A percentile compares a stretch with the other conserved stretches of the same genome.
phyloP scores from a whole-genome alignment of 2,329 filamentous ascomycete genomes.

The Diaporthe ilicicola region DNA sequence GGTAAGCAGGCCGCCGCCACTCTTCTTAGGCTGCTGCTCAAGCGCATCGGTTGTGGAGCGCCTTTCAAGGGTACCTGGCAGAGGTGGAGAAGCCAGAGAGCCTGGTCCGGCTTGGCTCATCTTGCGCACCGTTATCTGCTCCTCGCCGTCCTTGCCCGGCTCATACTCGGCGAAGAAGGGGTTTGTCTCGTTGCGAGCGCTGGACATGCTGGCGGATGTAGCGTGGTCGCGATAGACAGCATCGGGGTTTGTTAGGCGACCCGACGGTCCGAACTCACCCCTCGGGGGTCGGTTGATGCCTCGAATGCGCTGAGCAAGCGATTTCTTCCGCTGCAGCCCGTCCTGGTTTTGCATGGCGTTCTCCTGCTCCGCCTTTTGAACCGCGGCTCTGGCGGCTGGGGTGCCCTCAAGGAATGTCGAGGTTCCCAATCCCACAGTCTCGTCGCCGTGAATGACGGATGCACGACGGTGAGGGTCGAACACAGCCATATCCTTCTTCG shows the following conservation, averaged over 20 bases:
- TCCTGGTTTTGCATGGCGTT: slow-evolving; percentile 64
- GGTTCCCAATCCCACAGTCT: slow-evolving; percentile 85
- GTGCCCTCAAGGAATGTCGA: slow-evolving; percentile 96
- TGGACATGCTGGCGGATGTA: slow-evolving; percentile 41
- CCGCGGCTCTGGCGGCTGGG: slow-evolving; percentile 82
- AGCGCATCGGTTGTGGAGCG: slow-evolving; percentile 68
- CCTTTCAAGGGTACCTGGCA: slow-evolving; percentile 70
- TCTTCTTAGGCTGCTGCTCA: slow-evolving; percentile 46
- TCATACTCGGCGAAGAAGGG: slow-evolving; percentile 88
- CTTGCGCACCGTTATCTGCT: slow-evolving; percentile 55
- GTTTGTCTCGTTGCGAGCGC: slow-evolving; percentile 64
- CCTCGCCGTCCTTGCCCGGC: slow-evolving; percentile 62
- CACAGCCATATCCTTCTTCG: slow-evolving; percentile 55
- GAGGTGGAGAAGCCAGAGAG: slow-evolving; percentile 62
- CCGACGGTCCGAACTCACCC: slow-evolving; percentile 61
- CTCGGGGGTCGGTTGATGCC: slow-evolving; percentile 79
- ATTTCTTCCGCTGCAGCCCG: slow-evolving; percentile 88
- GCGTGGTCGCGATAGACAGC: slow-evolving; percentile 48
- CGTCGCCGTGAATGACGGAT: slow-evolving; percentile 83
- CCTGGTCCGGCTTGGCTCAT: slow-evolving; percentile 47
- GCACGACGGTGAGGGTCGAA: slow-evolving; percentile 76
- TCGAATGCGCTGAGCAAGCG: slow-evolving; percentile 88
- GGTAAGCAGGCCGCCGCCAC: slow-evolving; percentile 75
- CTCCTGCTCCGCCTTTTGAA: slow-evolving; percentile 78
- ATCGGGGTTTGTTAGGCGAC: slow-evolving; percentile 67